Conservation (phyloP, 805 yeast species). For the Zygosaccharomyces bisporus region DNA sequence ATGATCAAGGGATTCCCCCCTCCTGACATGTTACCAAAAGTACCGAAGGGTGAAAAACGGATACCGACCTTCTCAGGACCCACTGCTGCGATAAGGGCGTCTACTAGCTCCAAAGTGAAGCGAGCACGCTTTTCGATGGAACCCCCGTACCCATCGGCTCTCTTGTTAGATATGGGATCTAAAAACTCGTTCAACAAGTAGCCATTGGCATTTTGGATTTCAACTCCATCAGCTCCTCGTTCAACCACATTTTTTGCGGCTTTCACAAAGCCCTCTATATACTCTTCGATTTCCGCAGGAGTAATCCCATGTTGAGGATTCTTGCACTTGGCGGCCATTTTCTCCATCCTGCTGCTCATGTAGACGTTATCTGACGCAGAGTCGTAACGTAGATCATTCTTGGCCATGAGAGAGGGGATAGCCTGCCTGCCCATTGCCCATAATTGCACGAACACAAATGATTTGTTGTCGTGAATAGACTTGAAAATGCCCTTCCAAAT, state of each 20-base stretch:
- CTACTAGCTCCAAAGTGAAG: conserved; percentile 46
- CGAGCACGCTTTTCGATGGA: conserved; percentile 48
- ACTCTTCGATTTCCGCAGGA: conserved; percentile 38
- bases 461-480: conserved; percentile 48
- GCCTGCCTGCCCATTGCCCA: conserved; percentile 49
- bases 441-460: conserved; percentile 46
- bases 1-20: conserved; percentile 29
- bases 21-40: conserved; percentile 41
- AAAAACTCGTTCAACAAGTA: conserved; percentile 56
- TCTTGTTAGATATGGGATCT: conserved; percentile 43
- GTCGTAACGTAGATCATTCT: conserved; percentile 36
- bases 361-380: neutral
- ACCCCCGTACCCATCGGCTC: conserved; percentile 55
- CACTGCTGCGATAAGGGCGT: conserved; percentile 46
- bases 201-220: conserved; percentile 67
- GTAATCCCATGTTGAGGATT: conserved; percentile 36
- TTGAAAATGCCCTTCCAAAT: conserved; percentile 50
- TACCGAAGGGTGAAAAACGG: conserved; percentile 47
- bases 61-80: conserved; percentile 51
- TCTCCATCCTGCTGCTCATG: conserved; percentile 32
- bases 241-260: conserved; percentile 44
- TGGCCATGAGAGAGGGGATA: conserved; percentile 18
- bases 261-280: conserved; percentile 39
- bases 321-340: conserved; percentile 16
- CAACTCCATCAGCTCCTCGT: conserved; percentile 58